Conservation (phyloP, 768 basidiomycete genomes). For the Termitomyces sp. region DNA sequence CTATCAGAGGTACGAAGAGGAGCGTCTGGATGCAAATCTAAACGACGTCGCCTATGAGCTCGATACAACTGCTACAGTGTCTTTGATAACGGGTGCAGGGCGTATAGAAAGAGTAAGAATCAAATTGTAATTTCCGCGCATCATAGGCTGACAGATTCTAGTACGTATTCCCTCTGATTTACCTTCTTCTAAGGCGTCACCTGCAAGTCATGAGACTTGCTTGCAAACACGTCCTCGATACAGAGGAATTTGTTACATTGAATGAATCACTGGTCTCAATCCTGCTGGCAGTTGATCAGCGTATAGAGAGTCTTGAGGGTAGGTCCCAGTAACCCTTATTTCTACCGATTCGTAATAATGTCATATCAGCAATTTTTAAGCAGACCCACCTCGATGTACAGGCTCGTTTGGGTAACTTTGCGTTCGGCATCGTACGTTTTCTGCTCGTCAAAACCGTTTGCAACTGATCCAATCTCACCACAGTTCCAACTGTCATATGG, state of each 20-base stretch:
- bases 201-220: conserved; percentile 27
- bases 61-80: conserved; percentile 30
- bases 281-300: conserved; percentile 25
- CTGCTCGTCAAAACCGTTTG: neutral
- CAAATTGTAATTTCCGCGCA: neutral
- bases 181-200: conserved; percentile 30
- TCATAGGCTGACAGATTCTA: conserved; percentile 10
- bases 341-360: neutral
- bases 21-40: conserved; percentile 24
- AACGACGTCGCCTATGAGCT: conserved; percentile 28
- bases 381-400: conserved; percentile 31
- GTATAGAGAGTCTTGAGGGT: conserved; percentile 32
- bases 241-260: conserved; percentile 25
- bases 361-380: conserved; percentile 27
- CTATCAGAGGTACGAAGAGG: conserved; percentile 26
- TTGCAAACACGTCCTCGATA: conserved; percentile 30
- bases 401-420: conserved; percentile 29
- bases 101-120: conserved; percentile 31
- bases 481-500: conserved; percentile 31
- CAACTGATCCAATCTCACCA: neutral
- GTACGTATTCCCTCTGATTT: conserved; percentile 32
- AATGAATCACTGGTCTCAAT: conserved; percentile 29
- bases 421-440: conserved; percentile 31
- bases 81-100: conserved; percentile 29
- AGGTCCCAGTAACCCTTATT: neutral